Base-by-base conservation (phyloP, 441 rosid species). In the Erodium moschatum region DNA sequence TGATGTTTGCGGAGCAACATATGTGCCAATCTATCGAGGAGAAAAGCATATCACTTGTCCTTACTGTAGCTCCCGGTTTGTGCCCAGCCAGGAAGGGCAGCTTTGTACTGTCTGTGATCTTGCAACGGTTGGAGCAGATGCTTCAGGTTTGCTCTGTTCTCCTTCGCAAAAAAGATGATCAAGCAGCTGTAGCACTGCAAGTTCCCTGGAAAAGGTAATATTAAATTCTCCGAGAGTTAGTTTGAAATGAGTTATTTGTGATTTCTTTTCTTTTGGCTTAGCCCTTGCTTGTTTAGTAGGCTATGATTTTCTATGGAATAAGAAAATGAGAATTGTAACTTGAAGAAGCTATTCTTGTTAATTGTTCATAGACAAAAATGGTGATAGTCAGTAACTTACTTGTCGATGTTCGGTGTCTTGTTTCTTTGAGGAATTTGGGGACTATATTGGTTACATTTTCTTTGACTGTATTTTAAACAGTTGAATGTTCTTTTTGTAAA, bases 31-130 rank as follows among this genome's bases (percentile, higher is more conserved):
- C 60, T 91, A 87, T 78, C 78, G 86, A 70, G 97, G 97, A 52
- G 95, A 89, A 78, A 91, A 85, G 84, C 86, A 88, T 19, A 85
- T 84, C 9, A 77, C 90, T 0, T 91, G 97, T 74, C 89, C 97
- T 0, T 91, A 85, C 76, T 91, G 97, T 71, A 81, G 82, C 1
- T 76, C 94, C 9, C 76, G 91, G 12, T 91, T 91, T 46, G 97
- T 91, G 18, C 92, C 89, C 11, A 71, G 73, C 80, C 87, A 85
- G 71, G 94, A 85, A 74, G 95, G 92, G 24, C 75, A 81, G 74
- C 81, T 88, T 67, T 91, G 97, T 64, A 44, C 85, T 0, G 92
- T 91, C 11, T 91, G 96, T 76, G 96, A 89, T 77, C 90, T 91
- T 42, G 85, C 97, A 0, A 86, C 85, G n/a, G 79, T 88, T 12